These are phyloP conservation scores for Hippophae rhamnoides DNA, from an alignment of 306 rosid species.

Conservation along the genomic window DNA sequence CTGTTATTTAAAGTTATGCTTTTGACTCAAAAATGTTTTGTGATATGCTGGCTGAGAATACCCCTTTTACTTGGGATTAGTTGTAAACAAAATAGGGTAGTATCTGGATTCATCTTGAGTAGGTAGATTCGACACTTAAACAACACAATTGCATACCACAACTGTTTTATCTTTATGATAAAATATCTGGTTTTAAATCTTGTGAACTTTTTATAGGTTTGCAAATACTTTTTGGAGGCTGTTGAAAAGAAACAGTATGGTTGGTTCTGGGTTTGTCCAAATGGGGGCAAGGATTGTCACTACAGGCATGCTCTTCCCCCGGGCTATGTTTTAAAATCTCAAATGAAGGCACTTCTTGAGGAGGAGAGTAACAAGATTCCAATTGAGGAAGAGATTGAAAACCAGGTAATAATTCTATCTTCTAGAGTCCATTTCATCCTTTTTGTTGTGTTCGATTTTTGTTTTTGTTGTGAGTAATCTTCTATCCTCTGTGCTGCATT, in stretches of 20 bases:
- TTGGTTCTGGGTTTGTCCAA: constrained; percentile 92
- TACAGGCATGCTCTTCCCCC: constrained; percentile 98
- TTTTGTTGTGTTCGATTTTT: neutral
- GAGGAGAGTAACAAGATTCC: constrained; percentile 64
- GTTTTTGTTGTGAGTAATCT: neutral
- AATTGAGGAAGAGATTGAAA: constrained; percentile 88
- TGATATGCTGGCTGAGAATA: too few species aligned
- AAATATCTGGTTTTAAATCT: neutral
- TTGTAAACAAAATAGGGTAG: too few species aligned
- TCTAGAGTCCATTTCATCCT: neutral
- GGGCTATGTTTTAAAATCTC: constrained; percentile 88
- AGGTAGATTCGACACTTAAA: too few species aligned
- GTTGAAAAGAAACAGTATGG: constrained; percentile 98
- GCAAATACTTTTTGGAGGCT: constrained; percentile 57
- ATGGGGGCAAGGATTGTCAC: constrained; percentile 85
- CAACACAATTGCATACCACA: neutral
- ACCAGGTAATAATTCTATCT: constrained; percentile 43
- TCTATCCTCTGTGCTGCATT: neutral
- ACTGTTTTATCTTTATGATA: neutral
- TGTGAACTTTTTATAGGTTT: constrained; percentile 22
- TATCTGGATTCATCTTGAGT: too few species aligned
- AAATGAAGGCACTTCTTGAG: constrained; percentile 90
- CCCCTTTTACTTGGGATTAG: too few species aligned
- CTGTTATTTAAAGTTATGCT: too few species aligned
- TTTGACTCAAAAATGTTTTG: too few species aligned